Conservation (phyloP, 2,329 filamentous ascomycete species). For the Claviceps paspali region DNA sequence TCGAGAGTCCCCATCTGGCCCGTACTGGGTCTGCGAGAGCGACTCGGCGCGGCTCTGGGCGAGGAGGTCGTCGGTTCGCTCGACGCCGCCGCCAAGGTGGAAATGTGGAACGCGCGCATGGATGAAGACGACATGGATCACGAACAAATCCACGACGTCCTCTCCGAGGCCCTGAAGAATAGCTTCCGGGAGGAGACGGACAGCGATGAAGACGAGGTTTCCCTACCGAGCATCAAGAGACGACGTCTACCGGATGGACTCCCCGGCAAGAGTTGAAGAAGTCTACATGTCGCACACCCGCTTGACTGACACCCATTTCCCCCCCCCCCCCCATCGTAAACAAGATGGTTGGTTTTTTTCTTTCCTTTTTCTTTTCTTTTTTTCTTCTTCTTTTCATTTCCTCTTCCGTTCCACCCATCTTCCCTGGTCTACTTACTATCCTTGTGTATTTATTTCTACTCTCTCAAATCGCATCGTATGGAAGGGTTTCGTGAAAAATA, state of each 20-base stretch:
- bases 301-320: too few relatives aligned
- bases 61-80: slow-evolving; percentile 31
- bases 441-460: too few relatives aligned
- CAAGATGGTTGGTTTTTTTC: too few relatives aligned
- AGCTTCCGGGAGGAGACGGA: slow-evolving; percentile 25
- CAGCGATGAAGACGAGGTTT: slow-evolving; percentile 19
- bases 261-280: slow-evolving; percentile 16
- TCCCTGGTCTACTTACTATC: too few relatives aligned
- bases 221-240: slow-evolving; percentile 17
- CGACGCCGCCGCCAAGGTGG: slow-evolving; percentile 24
- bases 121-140: slow-evolving; percentile 23
- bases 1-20: slow-evolving; percentile 38
- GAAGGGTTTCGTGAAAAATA: too few relatives aligned
- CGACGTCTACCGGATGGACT: slow-evolving; percentile 17
- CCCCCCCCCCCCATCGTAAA: too few relatives aligned
- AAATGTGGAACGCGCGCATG: slow-evolving; percentile 28
- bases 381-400: too few relatives aligned
- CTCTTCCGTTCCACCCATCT: too few relatives aligned
- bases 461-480: too few relatives aligned
- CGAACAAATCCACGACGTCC: slow-evolving; percentile 20
- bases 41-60: slow-evolving; percentile 37
- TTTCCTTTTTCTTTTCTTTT: too few relatives aligned
- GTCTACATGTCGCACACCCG: too few relatives aligned
- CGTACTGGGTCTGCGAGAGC: slow-evolving; percentile 37
- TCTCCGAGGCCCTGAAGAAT: slow-evolving; percentile 23